These are phyloP conservation scores for Leucocoprinus leucothites DNA, from an alignment of 768 basidiomycete genomes.

Conservation along the genomic window DNA sequence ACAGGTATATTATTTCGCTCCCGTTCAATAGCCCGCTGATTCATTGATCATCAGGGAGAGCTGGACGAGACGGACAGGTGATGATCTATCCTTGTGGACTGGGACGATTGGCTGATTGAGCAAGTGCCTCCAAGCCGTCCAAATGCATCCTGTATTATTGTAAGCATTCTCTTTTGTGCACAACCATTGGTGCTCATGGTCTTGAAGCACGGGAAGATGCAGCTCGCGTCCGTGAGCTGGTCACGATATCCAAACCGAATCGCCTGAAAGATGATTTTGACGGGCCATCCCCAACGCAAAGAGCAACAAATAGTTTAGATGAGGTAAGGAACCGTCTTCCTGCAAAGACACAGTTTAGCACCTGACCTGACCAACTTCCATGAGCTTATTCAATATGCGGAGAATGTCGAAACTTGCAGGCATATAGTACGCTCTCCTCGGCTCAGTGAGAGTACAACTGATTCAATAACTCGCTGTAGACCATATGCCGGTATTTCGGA, in stretches of 20 bases:
- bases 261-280: slow-evolving; percentile 43
- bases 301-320: slow-evolving; percentile 60
- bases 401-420: slow-evolving; percentile 57
- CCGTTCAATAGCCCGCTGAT: neutral
- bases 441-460: neutral
- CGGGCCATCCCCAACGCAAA: slow-evolving; percentile 64
- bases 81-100: slow-evolving; percentile 16
- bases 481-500: slow-evolving; percentile 80
- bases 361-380: slow-evolving; percentile 5
- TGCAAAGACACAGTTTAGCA: neutral
- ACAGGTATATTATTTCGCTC: slow-evolving; percentile 46
- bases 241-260: slow-evolving; percentile 42
- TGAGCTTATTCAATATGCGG: slow-evolving; percentile 48
- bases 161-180: slow-evolving; percentile 27
- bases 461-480: slow-evolving; percentile 31
- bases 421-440: slow-evolving; percentile 55
- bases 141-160: slow-evolving; percentile 86
- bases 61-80: slow-evolving; percentile 75
- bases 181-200: neutral
- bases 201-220: slow-evolving; percentile 58
- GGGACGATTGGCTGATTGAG: neutral
- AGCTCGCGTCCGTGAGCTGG: slow-evolving; percentile 48
- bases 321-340: slow-evolving; percentile 40
- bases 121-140: slow-evolving; percentile 47
- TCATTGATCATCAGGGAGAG: slow-evolving; percentile 51